Conservation (phyloP, 2,329 filamentous ascomycete genomes). For the Macrophomina tecta region DNA sequence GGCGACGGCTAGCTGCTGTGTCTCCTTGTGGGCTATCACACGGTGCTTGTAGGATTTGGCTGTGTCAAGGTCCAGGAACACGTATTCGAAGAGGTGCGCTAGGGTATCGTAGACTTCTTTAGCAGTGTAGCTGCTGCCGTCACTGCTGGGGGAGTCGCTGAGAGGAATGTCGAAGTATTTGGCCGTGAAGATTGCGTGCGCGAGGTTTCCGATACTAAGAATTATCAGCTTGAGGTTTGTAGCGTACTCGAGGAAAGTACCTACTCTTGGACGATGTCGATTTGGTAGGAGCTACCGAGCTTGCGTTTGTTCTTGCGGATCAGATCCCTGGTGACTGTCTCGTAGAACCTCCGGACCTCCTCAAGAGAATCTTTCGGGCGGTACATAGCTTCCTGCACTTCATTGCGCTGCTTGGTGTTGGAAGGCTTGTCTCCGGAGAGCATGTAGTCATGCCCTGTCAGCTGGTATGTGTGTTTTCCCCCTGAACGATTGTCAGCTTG, state of each 20-base stretch:
- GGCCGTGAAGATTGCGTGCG: conserved; percentile 39
- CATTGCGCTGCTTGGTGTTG: conserved; percentile 31
- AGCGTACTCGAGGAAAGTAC: neutral
- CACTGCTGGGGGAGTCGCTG: conserved; percentile 31
- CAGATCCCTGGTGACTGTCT: conserved; percentile 35
- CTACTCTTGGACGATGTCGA: conserved; percentile 38
- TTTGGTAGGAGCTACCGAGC: conserved; percentile 40
- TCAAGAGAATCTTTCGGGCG: conserved; percentile 30
- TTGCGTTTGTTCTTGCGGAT: conserved; percentile 39
- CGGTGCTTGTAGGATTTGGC: conserved; percentile 34
- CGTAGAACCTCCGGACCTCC: conserved; percentile 35
- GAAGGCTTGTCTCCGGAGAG: conserved; percentile 31
- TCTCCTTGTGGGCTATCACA: conserved; percentile 21
- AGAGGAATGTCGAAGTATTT: conserved; percentile 38
- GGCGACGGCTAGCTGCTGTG: conserved; percentile 17
- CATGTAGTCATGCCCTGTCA: conserved; percentile 36
- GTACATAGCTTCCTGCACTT: conserved; percentile 31
- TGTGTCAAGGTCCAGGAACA: conserved; percentile 39
- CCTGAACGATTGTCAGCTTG: conserved; percentile 16
- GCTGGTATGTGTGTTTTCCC: conserved; percentile 35
- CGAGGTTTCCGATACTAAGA: conserved; percentile 36
- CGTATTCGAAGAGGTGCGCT: conserved; percentile 37
- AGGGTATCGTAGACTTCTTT: conserved; percentile 37
- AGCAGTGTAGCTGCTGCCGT: conserved; percentile 33
- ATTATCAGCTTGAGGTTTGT: neutral